Evolutionary conservation across 768 basidiomycete genomes (phyloP).

Genomic region (Leucogyrophana mollusca): DNA sequence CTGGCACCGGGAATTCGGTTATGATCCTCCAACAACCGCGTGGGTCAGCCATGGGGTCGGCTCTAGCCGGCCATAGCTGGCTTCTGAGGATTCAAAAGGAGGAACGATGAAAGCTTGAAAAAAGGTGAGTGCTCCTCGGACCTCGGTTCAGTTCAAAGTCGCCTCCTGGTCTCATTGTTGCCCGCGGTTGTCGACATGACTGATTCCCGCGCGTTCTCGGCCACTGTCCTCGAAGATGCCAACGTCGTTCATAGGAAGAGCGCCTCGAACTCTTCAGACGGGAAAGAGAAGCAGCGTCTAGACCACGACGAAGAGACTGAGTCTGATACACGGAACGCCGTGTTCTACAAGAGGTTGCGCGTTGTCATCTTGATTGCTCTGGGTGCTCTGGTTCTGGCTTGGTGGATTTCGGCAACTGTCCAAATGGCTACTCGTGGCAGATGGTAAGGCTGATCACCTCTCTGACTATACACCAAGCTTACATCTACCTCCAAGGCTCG

Average conservation of each 20-base stretch:
- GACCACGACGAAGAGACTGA: conserved; percentile 12
- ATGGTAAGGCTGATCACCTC: conserved; percentile 47
- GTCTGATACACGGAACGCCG: neutral
- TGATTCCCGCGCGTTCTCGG: neutral
- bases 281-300: conserved; percentile 6
- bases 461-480: neutral
- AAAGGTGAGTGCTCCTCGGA: too few relatives aligned
- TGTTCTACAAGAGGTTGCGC: conserved; percentile 26
- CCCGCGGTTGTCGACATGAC: conserved; percentile 13
- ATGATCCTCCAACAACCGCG: too few relatives aligned
- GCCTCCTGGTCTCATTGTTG: too few relatives aligned
- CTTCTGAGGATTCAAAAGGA: too few relatives aligned
- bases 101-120: too few relatives aligned
- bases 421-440: conserved; percentile 68
- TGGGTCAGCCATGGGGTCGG: too few relatives aligned
- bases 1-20: too few relatives aligned
- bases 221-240: neutral
- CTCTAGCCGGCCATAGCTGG: too few relatives aligned
- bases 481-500: conserved; percentile 49
- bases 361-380: conserved; percentile 50
- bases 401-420: conserved; percentile 82
- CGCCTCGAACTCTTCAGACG: conserved; percentile 13
- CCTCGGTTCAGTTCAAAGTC: too few relatives aligned
- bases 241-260: conserved; percentile 17
- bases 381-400: conserved; percentile 67